Percentiles rank a stretch among this genome's conserved stretches.
phyloP scores from a whole-genome alignment of 176 grass and related monocot genomes.

The Hordeum vulgare region MorexV3_pseudomolecules_assembly NC_058523.1:125651087-125651586 shows the following conservation, averaged over 20 bases:
- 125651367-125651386: background rate
- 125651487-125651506: constrained; percentile 21
- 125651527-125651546: constrained; percentile 94
- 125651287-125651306: background rate
- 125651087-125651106: constrained; percentile 96
- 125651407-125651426: background rate
- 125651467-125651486: background rate
- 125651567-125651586: constrained; percentile 72
- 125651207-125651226: background rate
- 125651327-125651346: background rate
- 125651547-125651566: constrained; percentile 87
- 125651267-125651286: background rate
- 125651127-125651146: background rate
- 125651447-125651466: background rate
- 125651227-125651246: background rate
- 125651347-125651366: background rate
- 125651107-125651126: constrained; percentile 47
- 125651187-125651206: background rate
- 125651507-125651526: constrained; percentile 8
- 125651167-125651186: background rate
- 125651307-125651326: background rate
- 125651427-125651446: background rate
- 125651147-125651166: background rate
- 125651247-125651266: background rate
- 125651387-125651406: background rate